Conservation (phyloP, 176 grass and related monocot genomes). For the Cocos nucifera region DNA sequence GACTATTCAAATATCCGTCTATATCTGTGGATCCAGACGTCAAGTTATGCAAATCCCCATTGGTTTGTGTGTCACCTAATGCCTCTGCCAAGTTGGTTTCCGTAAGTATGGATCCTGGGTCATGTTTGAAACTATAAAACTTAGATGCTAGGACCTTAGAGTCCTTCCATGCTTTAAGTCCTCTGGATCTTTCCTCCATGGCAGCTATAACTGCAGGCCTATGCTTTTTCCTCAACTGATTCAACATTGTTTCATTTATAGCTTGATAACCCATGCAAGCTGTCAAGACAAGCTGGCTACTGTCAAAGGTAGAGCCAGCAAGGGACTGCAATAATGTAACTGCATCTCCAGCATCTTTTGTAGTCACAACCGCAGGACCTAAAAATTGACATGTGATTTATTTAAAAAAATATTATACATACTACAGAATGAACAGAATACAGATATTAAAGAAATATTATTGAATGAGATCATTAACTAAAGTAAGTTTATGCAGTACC, state of each 20-base stretch:
- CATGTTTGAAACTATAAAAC: slow-evolving; percentile 91
- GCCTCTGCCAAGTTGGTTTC: slow-evolving; percentile 52
- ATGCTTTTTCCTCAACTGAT: slow-evolving; percentile 53
- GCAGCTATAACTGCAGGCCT: slow-evolving; percentile 64
- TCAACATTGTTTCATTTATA: slow-evolving; percentile 60
- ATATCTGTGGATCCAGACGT: slow-evolving; percentile 31
- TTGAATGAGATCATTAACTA: slow-evolving; percentile 1
- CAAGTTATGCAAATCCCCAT: slow-evolving; percentile 23
- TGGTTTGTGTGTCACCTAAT: slow-evolving; percentile 28
- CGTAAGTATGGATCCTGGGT: slow-evolving; percentile 36
- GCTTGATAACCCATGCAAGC: slow-evolving; percentile 95
- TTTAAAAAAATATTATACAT: no score
- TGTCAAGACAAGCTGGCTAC: slow-evolving; percentile 92
- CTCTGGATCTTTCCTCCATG: slow-evolving; percentile 82
- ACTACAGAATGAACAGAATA: slow-evolving; percentile 13
- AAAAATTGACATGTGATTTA: slow-evolving; percentile 23
- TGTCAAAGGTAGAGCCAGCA: slow-evolving; percentile 96
- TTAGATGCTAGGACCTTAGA: slow-evolving; percentile 76
- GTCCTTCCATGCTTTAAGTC: slow-evolving; percentile 66
- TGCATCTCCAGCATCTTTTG: slow-evolving; percentile 94
- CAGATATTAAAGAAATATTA: background rate
- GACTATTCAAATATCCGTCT: slow-evolving; percentile 27
- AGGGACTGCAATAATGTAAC: slow-evolving; percentile 92
- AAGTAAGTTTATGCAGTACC: slow-evolving; percentile 47
- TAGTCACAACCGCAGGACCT: slow-evolving; percentile 87